Percentiles rank a stretch among this genome's conserved stretches.
These are phyloP conservation scores for Apiotrichum mycotoxinovorans DNA, from an alignment of 1,284 basidiomycete species.

Conservation along the genomic window DNA sequence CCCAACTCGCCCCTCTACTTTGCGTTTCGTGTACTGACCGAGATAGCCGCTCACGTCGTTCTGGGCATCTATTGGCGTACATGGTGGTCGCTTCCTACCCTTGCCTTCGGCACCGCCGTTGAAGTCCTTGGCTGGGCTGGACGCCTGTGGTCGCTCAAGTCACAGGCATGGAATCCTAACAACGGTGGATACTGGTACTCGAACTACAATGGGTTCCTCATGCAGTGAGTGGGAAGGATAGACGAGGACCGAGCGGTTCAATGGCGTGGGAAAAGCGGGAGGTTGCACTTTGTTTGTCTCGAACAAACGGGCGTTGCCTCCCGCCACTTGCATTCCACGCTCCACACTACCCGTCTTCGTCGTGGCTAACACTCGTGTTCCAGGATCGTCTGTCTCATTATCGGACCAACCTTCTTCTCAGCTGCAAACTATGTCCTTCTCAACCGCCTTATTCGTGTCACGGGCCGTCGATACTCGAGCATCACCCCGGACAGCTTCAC, in stretches of 20 bases:
- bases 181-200: slow-evolving; percentile 21
- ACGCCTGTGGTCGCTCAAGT: slow-evolving; percentile 16
- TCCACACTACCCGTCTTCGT: no score
- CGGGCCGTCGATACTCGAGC: slow-evolving; percentile 19
- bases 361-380: background rate
- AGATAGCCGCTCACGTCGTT: slow-evolving; percentile 25
- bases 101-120: slow-evolving; percentile 22
- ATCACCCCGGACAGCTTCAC: slow-evolving; percentile 33
- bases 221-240: slow-evolving; percentile 22
- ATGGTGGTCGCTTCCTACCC: slow-evolving; percentile 35
- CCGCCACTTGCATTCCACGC: no score
- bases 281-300: no score
- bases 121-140: slow-evolving; percentile 19
- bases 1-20: background rate
- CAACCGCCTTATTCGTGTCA: slow-evolving; percentile 22
- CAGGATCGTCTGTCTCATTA: slow-evolving; percentile 31
- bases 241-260: no score
- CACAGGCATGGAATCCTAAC: slow-evolving; percentile 18
- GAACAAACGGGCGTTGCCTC: no score
- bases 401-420: slow-evolving; percentile 38
- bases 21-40: background rate
- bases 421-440: slow-evolving; percentile 41
- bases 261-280: no score
- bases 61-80: slow-evolving; percentile 27
- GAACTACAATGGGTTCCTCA: slow-evolving; percentile 21